Evolutionary conservation across 1,284 basidiomycete genomes (phyloP), one percentile per base, ranked within the genome.

Genomic region (Vanrija sp.): DNA sequence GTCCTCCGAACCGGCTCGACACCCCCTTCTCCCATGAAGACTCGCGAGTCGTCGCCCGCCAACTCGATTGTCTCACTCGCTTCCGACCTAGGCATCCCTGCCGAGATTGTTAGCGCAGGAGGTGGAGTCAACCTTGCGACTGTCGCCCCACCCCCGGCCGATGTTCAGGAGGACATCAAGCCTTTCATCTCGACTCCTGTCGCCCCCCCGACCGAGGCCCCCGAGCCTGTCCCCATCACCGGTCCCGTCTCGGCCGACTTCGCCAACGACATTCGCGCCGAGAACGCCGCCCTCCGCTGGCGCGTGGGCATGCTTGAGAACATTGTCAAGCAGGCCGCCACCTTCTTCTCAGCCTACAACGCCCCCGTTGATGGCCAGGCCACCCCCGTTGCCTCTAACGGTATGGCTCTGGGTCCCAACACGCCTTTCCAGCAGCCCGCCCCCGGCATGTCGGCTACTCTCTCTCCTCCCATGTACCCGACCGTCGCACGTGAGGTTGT

Each of bases 311-410:
- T 69, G 28, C 63, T 75, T n/a, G 72, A 73, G 56, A 65, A 64
- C 55, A 65, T 75, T 19, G 68, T 73, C 54, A 71, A 73, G 57
- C 70, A 74, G 49, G 67, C 70, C 26, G 66, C 69, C 14, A 67
- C 68, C 10, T 58, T 69, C 28, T 69, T 71, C 39, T 62, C 61
- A 45, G 50, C 51, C 29, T 53, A 55, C 60, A 54, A 49, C 50
- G 34, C 34, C 34, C 46, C 43, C 47, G 43, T 46, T 44, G 55
- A 52, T 51, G 44, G 29, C 52, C 34, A 49, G 42, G 19, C 47
- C 21, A n/a, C 57, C 25, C 26, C 18, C 46, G 39, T 42, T 6
- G 9, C 39, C 8, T 21, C 49, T 6, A 23, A 7, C 28, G 34
- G 16, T 43, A 44, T 49, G 47, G 38, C 43, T 50, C 6, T 34